phyloP scores from a whole-genome alignment of 1,284 basidiomycete species.

The Athelia sp. region DNA sequence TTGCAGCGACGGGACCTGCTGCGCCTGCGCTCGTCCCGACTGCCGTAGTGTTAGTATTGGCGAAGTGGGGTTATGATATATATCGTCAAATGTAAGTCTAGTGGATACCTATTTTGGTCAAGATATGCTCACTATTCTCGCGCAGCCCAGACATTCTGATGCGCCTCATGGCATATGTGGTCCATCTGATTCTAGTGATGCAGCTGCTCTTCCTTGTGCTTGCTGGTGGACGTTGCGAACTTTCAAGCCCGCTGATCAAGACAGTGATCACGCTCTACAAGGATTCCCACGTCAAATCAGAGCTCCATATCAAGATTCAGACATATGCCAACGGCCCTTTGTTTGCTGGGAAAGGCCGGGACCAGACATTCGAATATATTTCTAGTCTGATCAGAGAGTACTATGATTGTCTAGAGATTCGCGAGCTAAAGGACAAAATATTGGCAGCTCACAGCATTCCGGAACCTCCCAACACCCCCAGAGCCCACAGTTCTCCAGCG shows the following conservation, averaged over 20 bases:
- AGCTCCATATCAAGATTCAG: neutral
- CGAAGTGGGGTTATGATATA: conserved; percentile 16
- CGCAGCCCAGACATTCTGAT: conserved; percentile 8
- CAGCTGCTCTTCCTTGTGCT: conserved; percentile 14
- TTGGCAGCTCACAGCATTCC: no score
- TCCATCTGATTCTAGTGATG: conserved; percentile 19
- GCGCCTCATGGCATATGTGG: conserved; percentile 18
- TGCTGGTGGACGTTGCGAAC: neutral
- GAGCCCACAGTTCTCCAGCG: no score
- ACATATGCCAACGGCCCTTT: neutral
- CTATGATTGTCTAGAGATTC: neutral
- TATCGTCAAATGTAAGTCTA: conserved; percentile 15
- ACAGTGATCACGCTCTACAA: neutral
- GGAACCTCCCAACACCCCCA: no score
- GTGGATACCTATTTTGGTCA: neutral
- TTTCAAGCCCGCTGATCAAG: neutral
- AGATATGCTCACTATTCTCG: neutral
- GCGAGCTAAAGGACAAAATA: neutral
- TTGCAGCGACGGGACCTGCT: conserved; percentile 2
- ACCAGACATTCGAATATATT: neutral
- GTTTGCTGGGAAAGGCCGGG: neutral
- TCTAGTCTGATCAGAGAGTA: neutral
- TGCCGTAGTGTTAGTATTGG: conserved; percentile 15
- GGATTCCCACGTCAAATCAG: neutral
- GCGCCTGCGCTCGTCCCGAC: conserved; percentile 21